phyloP scores from a whole-genome alignment of 2,329 filamentous ascomycete genomes.

The Cladosporium sp. region DNA sequence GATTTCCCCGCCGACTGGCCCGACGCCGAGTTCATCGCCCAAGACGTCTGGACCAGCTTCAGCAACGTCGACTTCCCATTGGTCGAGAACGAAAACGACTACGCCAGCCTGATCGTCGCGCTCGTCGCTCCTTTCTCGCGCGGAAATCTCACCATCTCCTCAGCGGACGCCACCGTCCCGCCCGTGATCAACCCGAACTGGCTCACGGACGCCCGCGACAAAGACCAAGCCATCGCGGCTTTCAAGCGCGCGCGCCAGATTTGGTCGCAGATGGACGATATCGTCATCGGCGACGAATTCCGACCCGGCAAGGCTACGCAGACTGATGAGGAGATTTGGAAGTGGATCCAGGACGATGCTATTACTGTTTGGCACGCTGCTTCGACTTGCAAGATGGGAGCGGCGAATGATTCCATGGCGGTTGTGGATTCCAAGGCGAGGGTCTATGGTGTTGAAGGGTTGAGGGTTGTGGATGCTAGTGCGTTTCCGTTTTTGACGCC shows the following conservation, averaged over 20 bases:
- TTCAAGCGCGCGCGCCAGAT: slow-evolving; percentile 30
- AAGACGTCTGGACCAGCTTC: slow-evolving; percentile 12
- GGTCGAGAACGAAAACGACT: slow-evolving; percentile 27
- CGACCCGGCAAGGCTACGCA: slow-evolving; percentile 22
- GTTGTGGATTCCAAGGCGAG: slow-evolving; percentile 20
- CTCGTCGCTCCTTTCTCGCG: slow-evolving; percentile 33
- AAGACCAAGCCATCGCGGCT: slow-evolving; percentile 29
- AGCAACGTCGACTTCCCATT: slow-evolving; percentile 18
- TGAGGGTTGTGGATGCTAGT: slow-evolving; percentile 23
- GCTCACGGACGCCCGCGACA: slow-evolving; percentile 31
- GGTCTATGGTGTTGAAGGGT: slow-evolving; percentile 18
- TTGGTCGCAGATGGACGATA: slow-evolving; percentile 25
- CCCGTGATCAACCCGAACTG: slow-evolving; percentile 35
- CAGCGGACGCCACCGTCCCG: slow-evolving; percentile 22
- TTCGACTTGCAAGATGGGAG: slow-evolving; percentile 19
- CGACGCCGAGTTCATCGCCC: slow-evolving; percentile 25
- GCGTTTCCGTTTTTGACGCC: slow-evolving; percentile 21
- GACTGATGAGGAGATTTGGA: slow-evolving; percentile 15
- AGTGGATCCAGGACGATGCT: slow-evolving; percentile 1
- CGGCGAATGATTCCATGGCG: slow-evolving; percentile 16
- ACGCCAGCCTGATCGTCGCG: slow-evolving; percentile 29
- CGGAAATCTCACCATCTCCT: slow-evolving; percentile 33
- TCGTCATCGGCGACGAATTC: slow-evolving; percentile 25
- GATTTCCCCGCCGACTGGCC: slow-evolving; percentile 33
- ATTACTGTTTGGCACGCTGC: slow-evolving; percentile 13